Percentiles rank a stretch among this genome's conserved stretches.
Conservation (phyloP, 495 filamentous ascomycete genomes). For the Glutinoglossum americanum region DNA sequence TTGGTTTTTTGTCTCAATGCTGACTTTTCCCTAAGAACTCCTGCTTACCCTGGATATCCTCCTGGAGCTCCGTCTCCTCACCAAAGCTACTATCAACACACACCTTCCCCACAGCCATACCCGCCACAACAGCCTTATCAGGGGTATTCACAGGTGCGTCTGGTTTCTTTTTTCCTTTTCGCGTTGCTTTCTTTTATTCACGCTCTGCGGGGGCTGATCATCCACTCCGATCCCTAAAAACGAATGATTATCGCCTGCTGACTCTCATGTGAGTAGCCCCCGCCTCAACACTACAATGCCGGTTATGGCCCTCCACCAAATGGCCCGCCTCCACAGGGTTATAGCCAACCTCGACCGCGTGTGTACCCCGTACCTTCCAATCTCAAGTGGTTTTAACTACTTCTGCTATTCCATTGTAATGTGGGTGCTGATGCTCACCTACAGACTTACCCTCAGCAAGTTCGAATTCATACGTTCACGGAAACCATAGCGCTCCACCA, state of each 20-base stretch:
- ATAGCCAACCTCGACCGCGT: neutral
- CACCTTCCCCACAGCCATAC: neutral
- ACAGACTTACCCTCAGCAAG: constrained; percentile 23
- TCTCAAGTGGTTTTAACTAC: neutral
- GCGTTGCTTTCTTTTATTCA: neutral
- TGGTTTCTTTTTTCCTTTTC: neutral
- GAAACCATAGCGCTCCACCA: constrained; percentile 29
- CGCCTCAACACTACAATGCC: neutral
- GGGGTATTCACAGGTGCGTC: neutral
- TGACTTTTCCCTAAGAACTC: neutral
- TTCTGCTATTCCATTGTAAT: neutral
- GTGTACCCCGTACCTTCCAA: neutral
- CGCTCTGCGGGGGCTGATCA: neutral
- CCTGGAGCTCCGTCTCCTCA: neutral
- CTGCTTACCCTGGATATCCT: neutral
- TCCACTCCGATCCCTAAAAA: too few species aligned
- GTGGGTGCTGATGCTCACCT: neutral
- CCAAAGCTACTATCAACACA: neutral
- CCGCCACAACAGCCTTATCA: constrained; percentile 1
- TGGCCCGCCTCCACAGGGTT: neutral
- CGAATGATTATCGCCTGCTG: neutral
- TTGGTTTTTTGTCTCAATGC: neutral
- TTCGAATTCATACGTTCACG: constrained; percentile 31
- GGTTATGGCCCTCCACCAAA: neutral
- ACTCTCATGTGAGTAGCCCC: neutral